These are phyloP conservation scores for Boletus sp. DNA, from an alignment of 1,284 basidiomycete genomes.

Conservation along the genomic window DNA sequence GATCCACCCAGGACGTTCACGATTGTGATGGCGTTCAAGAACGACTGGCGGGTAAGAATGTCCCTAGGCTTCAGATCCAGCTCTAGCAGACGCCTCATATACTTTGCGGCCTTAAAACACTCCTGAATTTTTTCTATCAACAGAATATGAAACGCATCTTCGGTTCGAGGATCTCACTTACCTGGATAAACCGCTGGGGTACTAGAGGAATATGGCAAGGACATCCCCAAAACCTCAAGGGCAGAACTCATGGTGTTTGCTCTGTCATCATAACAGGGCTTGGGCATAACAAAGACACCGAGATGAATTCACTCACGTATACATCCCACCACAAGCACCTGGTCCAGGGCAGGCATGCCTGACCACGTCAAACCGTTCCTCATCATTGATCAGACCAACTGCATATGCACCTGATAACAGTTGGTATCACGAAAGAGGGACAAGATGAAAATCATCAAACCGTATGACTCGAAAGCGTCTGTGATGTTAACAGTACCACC, in stretches of 20 bases:
- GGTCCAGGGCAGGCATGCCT: conserved; percentile 79
- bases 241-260: conserved; percentile 90
- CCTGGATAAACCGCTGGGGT: conserved; percentile 78
- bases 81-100: conserved; percentile 79
- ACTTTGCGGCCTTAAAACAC: conserved; percentile 78
- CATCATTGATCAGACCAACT: conserved; percentile 71
- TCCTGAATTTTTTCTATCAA: conserved; percentile 75
- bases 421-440: conserved; percentile 1
- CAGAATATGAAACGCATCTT: conserved; percentile 3
- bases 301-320: conserved; percentile 48
- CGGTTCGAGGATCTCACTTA: conserved; percentile 27
- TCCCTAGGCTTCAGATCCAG: conserved; percentile 89
- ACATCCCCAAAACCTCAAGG: conserved; percentile 89
- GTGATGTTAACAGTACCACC: conserved; percentile 80
- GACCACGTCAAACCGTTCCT: conserved; percentile 76
- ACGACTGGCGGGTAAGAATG: conserved; percentile 86
- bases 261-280: conserved; percentile 27
- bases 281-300: background rate
- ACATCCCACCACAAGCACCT: conserved; percentile 83
- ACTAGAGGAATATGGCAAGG: conserved; percentile 84
- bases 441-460: conserved; percentile 33
- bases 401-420: conserved; percentile 58
- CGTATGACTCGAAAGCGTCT: conserved; percentile 81
- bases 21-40: conserved; percentile 87
- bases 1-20: conserved; percentile 86